Percentiles rank a stretch among this genome's conserved stretches.
phyloP scores from a whole-genome alignment of 2,329 filamentous ascomycete species.

The Fusarium papillatum region DNA sequence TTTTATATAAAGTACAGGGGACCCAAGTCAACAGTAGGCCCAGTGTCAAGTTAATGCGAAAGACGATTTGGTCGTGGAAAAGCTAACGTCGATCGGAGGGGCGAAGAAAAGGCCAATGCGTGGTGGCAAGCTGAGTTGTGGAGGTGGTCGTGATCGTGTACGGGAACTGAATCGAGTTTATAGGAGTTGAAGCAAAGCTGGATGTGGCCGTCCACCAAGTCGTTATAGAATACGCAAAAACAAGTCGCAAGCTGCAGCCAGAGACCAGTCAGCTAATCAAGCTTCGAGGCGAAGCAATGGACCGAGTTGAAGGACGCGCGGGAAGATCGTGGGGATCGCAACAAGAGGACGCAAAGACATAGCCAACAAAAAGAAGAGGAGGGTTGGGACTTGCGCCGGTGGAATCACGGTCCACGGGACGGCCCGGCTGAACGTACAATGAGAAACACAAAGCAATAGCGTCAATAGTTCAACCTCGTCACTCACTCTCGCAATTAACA shows the following conservation, averaged over 20 bases:
- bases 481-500: slow-evolving; percentile 32
- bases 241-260: slow-evolving; percentile 18
- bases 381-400: slow-evolving; percentile 22
- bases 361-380: slow-evolving; percentile 13
- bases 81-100: slow-evolving; percentile 12
- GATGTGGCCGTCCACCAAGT: slow-evolving; percentile 10
- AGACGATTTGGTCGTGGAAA: slow-evolving; percentile 18
- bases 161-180: slow-evolving; percentile 5
- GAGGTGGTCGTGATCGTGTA: slow-evolving; percentile 13
- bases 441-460: slow-evolving; percentile 23
- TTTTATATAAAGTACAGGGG: neutral
- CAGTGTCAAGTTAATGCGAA: slow-evolving; percentile 21
- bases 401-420: slow-evolving; percentile 22
- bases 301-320: neutral
- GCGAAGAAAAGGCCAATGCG: slow-evolving; percentile 13
- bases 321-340: neutral
- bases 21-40: slow-evolving; percentile 1
- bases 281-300: neutral
- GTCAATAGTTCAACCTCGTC: slow-evolving; percentile 29
- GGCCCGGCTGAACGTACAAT: slow-evolving; percentile 38
- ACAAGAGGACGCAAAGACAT: neutral
- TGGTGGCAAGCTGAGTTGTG: slow-evolving; percentile 12
- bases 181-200: slow-evolving; percentile 14
- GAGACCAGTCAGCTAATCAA: slow-evolving; percentile 5
- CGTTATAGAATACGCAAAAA: slow-evolving; percentile 15